Evolutionary conservation across 1,139 yeast species (phyloP), one percentile per base, ranked within the genome.

Genomic region (Lizanozyma gosingica): DNA sequence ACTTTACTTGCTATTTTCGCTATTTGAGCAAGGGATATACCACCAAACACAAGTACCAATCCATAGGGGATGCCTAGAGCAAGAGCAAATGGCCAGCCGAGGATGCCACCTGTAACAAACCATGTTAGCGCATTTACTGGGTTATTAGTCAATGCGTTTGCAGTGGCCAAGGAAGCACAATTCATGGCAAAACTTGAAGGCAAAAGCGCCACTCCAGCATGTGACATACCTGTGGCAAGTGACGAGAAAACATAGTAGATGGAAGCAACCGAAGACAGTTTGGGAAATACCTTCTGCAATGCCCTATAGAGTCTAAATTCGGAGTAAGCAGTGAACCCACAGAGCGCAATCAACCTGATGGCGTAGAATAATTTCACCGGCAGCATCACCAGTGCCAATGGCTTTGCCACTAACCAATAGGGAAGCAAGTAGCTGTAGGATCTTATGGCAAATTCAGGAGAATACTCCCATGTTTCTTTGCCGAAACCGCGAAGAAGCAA

Each of bases 381-480:
- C 4, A 1, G 34, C 32, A 41, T 35, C 14, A 56, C 16, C 35
- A 46, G 47, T 9, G 59, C 53, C 3, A 72, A 35, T 0, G 81
- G 80, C 36, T 49, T 58, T 6, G 63, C 59, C 4, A 70, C 41
- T 2, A 71, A 14, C 15, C 66, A 61, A 47, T 72, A 76, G 0
- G 86, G 88, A 2, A 78, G 40, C 35, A 83, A 56, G 51, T 83
- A 88, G 0, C 84, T 73, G 78, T 94, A 90, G 4, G 95, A 85
- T 47, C 97, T 65, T 40, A 90, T 87, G 15, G 95, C 88, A 54
- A 76, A 87, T 41, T 74, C 85, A 0, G 97, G 97, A 1, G 96
- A 86, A 57, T 90, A 90, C 55, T 90, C 97, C 97, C 97, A 90
- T 0, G 97, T 90, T 59, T 88, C 88, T 50, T 87, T 84, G 2